phyloP scores from a whole-genome alignment of 192 early-diverging fungal species.

The Irineochytrium annulatum region DNA sequence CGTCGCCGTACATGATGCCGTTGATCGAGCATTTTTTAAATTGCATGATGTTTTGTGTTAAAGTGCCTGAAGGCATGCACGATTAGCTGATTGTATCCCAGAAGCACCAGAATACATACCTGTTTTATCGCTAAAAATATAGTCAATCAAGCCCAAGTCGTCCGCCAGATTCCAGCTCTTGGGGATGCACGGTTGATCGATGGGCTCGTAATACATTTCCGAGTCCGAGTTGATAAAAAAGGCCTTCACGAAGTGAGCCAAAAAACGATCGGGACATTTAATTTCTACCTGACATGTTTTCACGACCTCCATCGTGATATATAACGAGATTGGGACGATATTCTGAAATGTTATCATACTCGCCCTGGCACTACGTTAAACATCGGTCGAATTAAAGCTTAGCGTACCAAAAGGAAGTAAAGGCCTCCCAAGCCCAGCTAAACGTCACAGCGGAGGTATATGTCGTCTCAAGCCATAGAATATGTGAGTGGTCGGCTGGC shows the following conservation, averaged over 20 bases:
- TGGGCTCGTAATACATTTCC: slow-evolving; percentile 82
- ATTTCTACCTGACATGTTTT: slow-evolving; percentile 70
- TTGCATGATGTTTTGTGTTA: slow-evolving; percentile 97
- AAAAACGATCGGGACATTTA: neutral
- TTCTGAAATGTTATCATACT: slow-evolving; percentile 91
- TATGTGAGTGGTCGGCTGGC: neutral
- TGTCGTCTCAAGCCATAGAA: neutral
- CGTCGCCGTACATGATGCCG: slow-evolving; percentile 73
- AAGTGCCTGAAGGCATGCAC: slow-evolving; percentile 56
- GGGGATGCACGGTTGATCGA: slow-evolving; percentile 74
- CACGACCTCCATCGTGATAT: slow-evolving; percentile 89
- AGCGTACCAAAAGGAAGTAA: slow-evolving; percentile 38
- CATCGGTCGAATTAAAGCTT: neutral
- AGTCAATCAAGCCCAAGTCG: slow-evolving; percentile 92
- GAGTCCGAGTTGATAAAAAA: slow-evolving; percentile 88
- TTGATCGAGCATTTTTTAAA: slow-evolving; percentile 87
- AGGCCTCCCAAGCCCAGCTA: slow-evolving; percentile 15
- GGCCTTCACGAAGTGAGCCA: slow-evolving; percentile 41
- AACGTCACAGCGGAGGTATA: neutral
- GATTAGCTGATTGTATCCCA: neutral
- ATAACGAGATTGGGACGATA: slow-evolving; percentile 92
- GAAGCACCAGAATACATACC: neutral
- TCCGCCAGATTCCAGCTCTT: slow-evolving; percentile 86
- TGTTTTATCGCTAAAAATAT: slow-evolving; percentile 96
- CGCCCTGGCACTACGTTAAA: slow-evolving; percentile 47